A percentile compares a stretch with the other conserved stretches of the same genome.
Evolutionary conservation across 139 green algal species (phyloP).

Genomic region (Chloropicon primus): DNA sequence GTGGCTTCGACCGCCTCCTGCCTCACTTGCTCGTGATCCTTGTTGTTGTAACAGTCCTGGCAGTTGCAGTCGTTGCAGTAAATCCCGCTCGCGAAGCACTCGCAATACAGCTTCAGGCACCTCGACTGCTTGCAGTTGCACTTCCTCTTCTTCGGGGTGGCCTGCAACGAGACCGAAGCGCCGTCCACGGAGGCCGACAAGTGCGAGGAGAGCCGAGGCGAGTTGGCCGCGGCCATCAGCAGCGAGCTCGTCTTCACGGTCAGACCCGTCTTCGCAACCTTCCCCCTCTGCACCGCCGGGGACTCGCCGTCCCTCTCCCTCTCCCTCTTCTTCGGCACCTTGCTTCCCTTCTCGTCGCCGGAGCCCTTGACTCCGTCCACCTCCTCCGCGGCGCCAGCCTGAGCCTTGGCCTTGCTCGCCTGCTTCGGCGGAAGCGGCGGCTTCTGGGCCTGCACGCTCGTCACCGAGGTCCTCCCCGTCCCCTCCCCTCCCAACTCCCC

Average conservation of each 20-base stretch:
- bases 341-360: background rate
- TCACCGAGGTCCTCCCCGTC: too few species aligned
- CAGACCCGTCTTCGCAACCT: too few species aligned
- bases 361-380: too few species aligned
- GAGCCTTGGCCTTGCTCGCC: too few species aligned
- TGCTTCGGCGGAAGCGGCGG: too few species aligned
- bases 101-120: conserved; percentile 80
- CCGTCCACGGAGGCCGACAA: background rate
- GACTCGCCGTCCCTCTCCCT: background rate
- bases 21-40: conserved; percentile 44
- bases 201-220: too few species aligned
- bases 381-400: too few species aligned
- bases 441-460: too few species aligned
- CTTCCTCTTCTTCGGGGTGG: background rate
- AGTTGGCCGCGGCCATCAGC: too few species aligned
- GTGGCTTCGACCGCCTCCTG: conserved; percentile 69
- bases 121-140: conserved; percentile 82
- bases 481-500: too few species aligned
- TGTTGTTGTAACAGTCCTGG: conserved; percentile 74
- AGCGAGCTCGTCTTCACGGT: too few species aligned
- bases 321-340: background rate
- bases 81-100: conserved; percentile 58
- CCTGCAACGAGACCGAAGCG: background rate
- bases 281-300: too few species aligned
- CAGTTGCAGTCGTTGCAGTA: conserved; percentile 81